These are phyloP conservation scores for Solanum phureja DNA, from an alignment of 257 asterid species.

Conservation along the genomic window DNA sequence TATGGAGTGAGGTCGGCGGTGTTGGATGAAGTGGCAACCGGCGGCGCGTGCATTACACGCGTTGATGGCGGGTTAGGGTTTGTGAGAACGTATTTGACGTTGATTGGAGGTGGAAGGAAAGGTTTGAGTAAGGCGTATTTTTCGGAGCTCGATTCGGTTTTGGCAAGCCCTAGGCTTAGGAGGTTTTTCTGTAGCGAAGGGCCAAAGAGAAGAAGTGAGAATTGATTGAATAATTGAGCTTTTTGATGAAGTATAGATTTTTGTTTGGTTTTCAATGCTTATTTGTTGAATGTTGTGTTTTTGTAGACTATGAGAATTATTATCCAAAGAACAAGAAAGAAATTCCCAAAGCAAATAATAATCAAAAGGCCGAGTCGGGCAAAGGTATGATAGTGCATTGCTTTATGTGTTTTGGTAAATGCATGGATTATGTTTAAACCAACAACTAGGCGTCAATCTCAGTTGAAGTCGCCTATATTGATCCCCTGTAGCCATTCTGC, in stretches of 20 bases:
- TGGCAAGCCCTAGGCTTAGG: conserved; percentile 28
- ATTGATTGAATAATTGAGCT: background rate
- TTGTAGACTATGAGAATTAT: conserved; percentile 56
- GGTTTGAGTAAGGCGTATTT: background rate
- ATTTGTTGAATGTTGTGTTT: conserved; percentile 5
- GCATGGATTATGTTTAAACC: background rate
- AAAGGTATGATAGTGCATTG: conserved; percentile 32
- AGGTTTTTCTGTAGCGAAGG: conserved; percentile 51
- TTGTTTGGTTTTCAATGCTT: background rate
- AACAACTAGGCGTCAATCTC: background rate
- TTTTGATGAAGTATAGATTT: background rate
- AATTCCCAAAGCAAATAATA: conserved; percentile 36
- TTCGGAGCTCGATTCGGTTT: conserved; percentile 20
- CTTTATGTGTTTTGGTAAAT: background rate
- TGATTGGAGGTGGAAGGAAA: conserved; percentile 35
- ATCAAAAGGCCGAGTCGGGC: conserved; percentile 29
- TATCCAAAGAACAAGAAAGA: conserved; percentile 49
- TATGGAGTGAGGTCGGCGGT: conserved; percentile 24
- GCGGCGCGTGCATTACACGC: conserved; percentile 16
- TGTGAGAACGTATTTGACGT: conserved; percentile 41
- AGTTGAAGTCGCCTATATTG: background rate
- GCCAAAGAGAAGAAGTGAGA: conserved; percentile 53
- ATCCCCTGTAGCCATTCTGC: background rate
- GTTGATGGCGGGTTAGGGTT: conserved; percentile 29
- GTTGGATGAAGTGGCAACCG: conserved; percentile 14